Percentiles rank a stretch among this genome's conserved stretches.
Conservation (phyloP, 164 flowering plant species). For the Cinnamomum micranthum region DNA sequence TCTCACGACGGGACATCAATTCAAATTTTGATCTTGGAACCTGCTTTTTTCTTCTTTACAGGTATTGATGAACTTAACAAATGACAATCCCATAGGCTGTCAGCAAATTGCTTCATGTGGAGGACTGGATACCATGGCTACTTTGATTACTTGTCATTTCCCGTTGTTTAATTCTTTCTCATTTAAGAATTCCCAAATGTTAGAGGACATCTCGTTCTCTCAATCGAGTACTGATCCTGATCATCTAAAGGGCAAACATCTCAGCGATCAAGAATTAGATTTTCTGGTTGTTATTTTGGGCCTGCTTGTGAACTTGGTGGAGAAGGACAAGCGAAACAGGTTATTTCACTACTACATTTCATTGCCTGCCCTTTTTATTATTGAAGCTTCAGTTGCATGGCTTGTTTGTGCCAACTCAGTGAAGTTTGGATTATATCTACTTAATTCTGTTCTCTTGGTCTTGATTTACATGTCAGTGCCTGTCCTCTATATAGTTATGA, state of each 20-base stretch:
- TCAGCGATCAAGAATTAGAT: slow-evolving; percentile 79
- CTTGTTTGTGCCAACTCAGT: not conserved
- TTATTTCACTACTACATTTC: slow-evolving; percentile 13
- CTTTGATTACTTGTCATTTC: slow-evolving; percentile 75
- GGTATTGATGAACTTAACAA: slow-evolving; percentile 96
- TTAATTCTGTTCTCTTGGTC: not conserved
- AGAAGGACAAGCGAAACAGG: slow-evolving; percentile 91
- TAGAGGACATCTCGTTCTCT: slow-evolving; percentile 18
- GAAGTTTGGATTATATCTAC: not conserved
- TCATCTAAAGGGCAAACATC: slow-evolving; percentile 37
- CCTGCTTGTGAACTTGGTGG: slow-evolving; percentile 93
- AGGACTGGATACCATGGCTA: slow-evolving; percentile 74
- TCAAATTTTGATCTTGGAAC: not conserved
- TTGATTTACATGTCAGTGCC: not conserved
- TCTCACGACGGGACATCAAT: not conserved
- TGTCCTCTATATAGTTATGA: not conserved
- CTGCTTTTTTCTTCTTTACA: slow-evolving; percentile 27
- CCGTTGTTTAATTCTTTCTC: slow-evolving; percentile 53
- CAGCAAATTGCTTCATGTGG: slow-evolving; percentile 83
- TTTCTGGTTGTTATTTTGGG: slow-evolving; percentile 97
- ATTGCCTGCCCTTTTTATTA: not conserved
- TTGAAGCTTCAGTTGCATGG: not conserved
- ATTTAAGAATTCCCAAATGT: slow-evolving; percentile 18
- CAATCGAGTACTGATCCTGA: slow-evolving; percentile 21
- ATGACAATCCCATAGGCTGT: slow-evolving; percentile 90